Conservation (phyloP, 805 yeast species). For the Tetrapisispora arboricola region DNA sequence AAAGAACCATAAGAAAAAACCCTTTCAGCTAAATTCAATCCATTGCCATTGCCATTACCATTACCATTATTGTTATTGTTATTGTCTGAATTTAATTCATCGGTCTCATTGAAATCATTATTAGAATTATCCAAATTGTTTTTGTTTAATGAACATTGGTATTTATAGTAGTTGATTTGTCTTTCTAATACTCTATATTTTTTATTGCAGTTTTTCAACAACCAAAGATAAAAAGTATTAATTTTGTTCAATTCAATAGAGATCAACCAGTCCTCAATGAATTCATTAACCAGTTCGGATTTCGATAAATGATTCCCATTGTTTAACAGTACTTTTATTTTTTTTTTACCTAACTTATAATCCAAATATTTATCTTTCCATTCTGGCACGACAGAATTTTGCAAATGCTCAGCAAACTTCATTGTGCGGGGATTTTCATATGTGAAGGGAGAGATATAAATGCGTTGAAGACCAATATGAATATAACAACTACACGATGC, state of each 20-base stretch:
- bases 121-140: too few species aligned
- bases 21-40: background rate
- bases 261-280: slow-evolving; percentile 27
- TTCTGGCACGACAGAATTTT: slow-evolving; percentile 66
- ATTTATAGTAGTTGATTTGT: slow-evolving; percentile 16
- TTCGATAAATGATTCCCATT: background rate
- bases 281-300: slow-evolving; percentile 11
- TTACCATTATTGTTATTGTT: background rate
- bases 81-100: too few species aligned
- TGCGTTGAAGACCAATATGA: too few species aligned
- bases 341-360: slow-evolving; percentile 42
- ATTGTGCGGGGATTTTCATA: too few species aligned
- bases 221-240: slow-evolving; percentile 27
- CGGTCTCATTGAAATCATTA: too few species aligned
- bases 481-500: too few species aligned
- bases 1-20: slow-evolving; percentile 2
- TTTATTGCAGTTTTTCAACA: slow-evolving; percentile 17
- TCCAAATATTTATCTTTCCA: slow-evolving; percentile 80
- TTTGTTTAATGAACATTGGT: slow-evolving; percentile 5
- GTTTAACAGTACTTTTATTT: slow-evolving; percentile 13
- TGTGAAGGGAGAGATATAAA: background rate
- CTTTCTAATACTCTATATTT: slow-evolving; percentile 17
- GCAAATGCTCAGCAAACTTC: slow-evolving; percentile 59
- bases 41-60: background rate
- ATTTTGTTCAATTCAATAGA: slow-evolving; percentile 23